A percentile compares a stretch with the other conserved stretches of the same genome.
Evolutionary conservation across 2,329 filamentous ascomycete species (phyloP).

Genomic region (Xylariaceae sp.): DNA sequence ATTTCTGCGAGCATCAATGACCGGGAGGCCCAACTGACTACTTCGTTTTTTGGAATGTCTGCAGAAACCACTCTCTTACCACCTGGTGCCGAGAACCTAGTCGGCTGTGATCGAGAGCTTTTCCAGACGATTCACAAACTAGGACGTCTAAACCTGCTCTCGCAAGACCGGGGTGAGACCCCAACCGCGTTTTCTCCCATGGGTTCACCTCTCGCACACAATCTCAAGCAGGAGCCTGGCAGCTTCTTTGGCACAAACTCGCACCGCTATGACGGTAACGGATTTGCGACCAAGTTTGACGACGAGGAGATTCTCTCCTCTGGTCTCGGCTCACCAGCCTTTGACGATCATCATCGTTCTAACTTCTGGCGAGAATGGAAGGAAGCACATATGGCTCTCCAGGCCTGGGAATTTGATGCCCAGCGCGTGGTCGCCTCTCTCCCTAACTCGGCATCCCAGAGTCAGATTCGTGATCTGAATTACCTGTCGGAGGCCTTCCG

Average conservation of each 20-base stretch:
- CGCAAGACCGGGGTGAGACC: conserved; percentile 60
- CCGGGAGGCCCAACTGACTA: conserved; percentile 80
- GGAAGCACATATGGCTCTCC: conserved; percentile 75
- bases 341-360: conserved; percentile 66
- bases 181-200: conserved; percentile 46
- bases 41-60: conserved; percentile 65
- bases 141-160: conserved; percentile 82
- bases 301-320: conserved; percentile 60
- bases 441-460: conserved; percentile 57
- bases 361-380: conserved; percentile 90
- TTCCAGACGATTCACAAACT: conserved; percentile 88
- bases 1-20: conserved; percentile 93
- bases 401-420: conserved; percentile 79
- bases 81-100: conserved; percentile 78
- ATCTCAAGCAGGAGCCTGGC: conserved; percentile 50
- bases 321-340: conserved; percentile 49
- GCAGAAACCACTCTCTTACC: conserved; percentile 58
- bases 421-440: conserved; percentile 58
- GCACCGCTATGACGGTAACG: conserved; percentile 71
- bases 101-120: conserved; percentile 84
- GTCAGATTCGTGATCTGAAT: conserved; percentile 75
- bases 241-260: conserved; percentile 62
- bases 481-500: conserved; percentile 91
- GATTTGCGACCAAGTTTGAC: conserved; percentile 63
- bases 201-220: conserved; percentile 50